These are phyloP conservation scores for Fusarium chuoi DNA, from an alignment of 2,329 filamentous ascomycete genomes.

Conservation along the genomic window DNA sequence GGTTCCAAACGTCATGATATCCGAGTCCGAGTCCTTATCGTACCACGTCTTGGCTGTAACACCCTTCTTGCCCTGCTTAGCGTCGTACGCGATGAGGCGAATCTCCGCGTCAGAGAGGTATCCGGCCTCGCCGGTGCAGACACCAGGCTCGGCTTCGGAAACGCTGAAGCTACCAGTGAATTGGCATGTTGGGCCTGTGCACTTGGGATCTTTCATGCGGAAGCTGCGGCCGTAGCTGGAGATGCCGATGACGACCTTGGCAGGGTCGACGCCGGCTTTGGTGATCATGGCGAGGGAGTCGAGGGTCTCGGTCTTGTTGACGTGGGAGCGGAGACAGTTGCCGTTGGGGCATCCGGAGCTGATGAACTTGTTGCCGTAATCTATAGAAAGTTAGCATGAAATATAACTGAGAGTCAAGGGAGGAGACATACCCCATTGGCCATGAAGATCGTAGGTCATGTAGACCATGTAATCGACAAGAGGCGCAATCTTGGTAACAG, in stretches of 20 bases:
- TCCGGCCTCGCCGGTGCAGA: conserved; percentile 40
- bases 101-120: conserved; percentile 48
- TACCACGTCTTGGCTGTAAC: conserved; percentile 34
- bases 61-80: conserved; percentile 24
- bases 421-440: conserved; percentile 44
- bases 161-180: conserved; percentile 41
- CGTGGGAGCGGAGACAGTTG: conserved; percentile 51
- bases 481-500: conserved; percentile 46
- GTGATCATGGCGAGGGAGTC: conserved; percentile 52
- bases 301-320: conserved; percentile 53
- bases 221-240: conserved; percentile 46
- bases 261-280: conserved; percentile 48
- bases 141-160: conserved; percentile 39
- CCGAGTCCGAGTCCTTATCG: conserved; percentile 37
- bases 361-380: conserved; percentile 43
- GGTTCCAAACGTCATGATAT: conserved; percentile 39
- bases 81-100: conserved; percentile 39
- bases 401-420: too few relatives aligned
- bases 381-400: conserved; percentile 14
- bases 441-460: conserved; percentile 53
- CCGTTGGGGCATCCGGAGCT: conserved; percentile 42
- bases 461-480: conserved; percentile 51
- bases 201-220: conserved; percentile 40
- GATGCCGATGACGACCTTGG: conserved; percentile 47
- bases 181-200: conserved; percentile 38